Evolutionary conservation across 2,329 filamentous ascomycete species (phyloP).

Genomic region (Dactylellina parvicollis): DNA sequence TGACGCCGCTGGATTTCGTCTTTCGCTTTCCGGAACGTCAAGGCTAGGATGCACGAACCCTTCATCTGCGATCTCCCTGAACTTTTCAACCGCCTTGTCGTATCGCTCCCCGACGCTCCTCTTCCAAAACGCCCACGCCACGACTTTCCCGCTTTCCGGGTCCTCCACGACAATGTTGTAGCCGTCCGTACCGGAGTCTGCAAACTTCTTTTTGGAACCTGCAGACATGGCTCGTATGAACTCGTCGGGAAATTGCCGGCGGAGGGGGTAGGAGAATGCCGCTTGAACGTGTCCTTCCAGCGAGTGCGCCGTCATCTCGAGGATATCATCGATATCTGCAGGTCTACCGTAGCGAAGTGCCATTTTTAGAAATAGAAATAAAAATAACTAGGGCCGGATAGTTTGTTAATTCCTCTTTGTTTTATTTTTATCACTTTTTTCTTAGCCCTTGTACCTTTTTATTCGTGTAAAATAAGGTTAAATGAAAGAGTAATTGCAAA

Average conservation of each 20-base stretch:
- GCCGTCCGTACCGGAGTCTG: background rate
- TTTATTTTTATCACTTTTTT: background rate
- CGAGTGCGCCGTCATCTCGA: slow-evolving; percentile 9
- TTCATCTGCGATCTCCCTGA: background rate
- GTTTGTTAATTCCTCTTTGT: too few species aligned
- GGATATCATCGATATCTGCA: slow-evolving; percentile 32
- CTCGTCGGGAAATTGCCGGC: slow-evolving; percentile 2
- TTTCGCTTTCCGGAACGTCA: background rate
- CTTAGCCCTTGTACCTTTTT: background rate
- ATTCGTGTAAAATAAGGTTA: background rate
- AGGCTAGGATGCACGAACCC: background rate
- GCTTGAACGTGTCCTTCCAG: slow-evolving; percentile 20
- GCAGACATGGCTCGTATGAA: slow-evolving; percentile 3
- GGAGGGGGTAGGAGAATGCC: slow-evolving; percentile 31
- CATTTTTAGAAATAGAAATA: slow-evolving; percentile 5
- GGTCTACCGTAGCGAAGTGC: slow-evolving; percentile 15
- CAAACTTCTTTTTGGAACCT: slow-evolving; percentile 8
- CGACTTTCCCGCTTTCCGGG: background rate
- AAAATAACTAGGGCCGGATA: background rate
- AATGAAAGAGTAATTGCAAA: background rate
- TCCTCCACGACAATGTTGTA: slow-evolving; percentile 31
- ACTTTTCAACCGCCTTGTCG: slow-evolving; percentile 11
- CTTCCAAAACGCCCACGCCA: slow-evolving; percentile 38
- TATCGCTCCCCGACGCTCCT: background rate
- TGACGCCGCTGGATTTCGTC: slow-evolving; percentile 6